phyloP scores from a whole-genome alignment of 1,284 basidiomycete genomes.

The Austropuccinia psidii region DNA sequence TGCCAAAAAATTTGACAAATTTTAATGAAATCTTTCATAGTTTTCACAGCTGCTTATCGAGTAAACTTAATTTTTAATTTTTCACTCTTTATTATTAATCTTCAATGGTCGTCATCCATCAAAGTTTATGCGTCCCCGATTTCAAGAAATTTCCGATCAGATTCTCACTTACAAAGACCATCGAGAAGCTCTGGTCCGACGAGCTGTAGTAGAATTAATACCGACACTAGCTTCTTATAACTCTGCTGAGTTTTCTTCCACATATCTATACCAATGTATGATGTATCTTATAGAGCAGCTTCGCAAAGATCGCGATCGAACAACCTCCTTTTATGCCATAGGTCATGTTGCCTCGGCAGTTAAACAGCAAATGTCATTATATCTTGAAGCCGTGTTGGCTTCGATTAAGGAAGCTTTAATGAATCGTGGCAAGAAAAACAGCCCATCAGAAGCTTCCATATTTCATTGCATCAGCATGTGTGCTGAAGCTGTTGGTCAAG shows the following conservation, averaged over 20 bases:
- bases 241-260: conserved; percentile 77
- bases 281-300: conserved; percentile 77
- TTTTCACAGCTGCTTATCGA: too few species aligned
- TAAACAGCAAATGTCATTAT: conserved; percentile 88
- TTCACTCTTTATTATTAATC: too few species aligned
- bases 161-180: conserved; percentile 82
- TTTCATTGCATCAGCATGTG: conserved; percentile 98
- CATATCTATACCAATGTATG: conserved; percentile 86
- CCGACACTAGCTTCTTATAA: conserved; percentile 91
- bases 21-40: background rate
- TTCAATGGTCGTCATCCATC: background rate
- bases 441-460: conserved; percentile 86
- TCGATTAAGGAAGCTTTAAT: conserved; percentile 83
- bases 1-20: background rate
- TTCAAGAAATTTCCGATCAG: conserved; percentile 78
- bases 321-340: conserved; percentile 90
- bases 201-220: conserved; percentile 87
- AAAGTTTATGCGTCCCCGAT: conserved; percentile 88
- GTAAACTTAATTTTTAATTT: too few species aligned
- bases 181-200: conserved; percentile 74
- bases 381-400: conserved; percentile 82
- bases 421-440: conserved; percentile 81
- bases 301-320: conserved; percentile 78
- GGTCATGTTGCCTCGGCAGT: conserved; percentile 90
- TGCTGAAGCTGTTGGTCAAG: conserved; percentile 88